phyloP scores from a whole-genome alignment of 179 eudicot genomes.

The Amaranthus tricolor region DNA sequence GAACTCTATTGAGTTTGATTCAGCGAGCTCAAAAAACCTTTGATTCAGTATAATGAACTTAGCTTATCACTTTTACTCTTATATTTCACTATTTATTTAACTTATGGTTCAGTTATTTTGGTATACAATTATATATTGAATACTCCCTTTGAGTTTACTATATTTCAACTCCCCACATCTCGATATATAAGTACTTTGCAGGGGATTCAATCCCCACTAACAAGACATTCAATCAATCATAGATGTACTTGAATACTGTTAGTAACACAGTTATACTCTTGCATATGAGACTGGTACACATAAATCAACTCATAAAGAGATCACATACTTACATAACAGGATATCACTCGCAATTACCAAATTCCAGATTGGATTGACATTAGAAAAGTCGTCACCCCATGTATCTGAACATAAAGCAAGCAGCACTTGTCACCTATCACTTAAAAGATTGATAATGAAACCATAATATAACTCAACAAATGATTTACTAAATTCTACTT shows the following conservation, averaged over 20 bases:
- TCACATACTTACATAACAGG: constrained; percentile 68
- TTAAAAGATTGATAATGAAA: neutral
- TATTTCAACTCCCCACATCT: no score
- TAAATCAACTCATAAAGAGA: constrained; percentile 1
- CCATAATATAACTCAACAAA: neutral
- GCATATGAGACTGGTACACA: neutral
- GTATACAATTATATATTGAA: no score
- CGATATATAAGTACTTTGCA: no score
- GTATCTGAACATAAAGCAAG: constrained; percentile 55
- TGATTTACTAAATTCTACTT: neutral
- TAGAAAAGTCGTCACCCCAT: constrained; percentile 84
- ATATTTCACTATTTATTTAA: no score
- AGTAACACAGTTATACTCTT: neutral
- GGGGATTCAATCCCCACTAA: no score
- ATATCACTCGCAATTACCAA: constrained; percentile 92
- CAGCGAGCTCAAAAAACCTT: no score
- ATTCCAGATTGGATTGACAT: constrained; percentile 67
- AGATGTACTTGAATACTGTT: neutral
- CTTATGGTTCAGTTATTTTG: no score
- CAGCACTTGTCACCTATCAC: constrained; percentile 10
- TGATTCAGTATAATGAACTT: no score
- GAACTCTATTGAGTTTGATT: no score
- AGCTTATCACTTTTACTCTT: no score
- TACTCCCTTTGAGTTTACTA: no score
- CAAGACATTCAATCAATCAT: neutral